phyloP scores from a whole-genome alignment of 805 yeast species.

The Hermanozyma aechmeae region DNA sequence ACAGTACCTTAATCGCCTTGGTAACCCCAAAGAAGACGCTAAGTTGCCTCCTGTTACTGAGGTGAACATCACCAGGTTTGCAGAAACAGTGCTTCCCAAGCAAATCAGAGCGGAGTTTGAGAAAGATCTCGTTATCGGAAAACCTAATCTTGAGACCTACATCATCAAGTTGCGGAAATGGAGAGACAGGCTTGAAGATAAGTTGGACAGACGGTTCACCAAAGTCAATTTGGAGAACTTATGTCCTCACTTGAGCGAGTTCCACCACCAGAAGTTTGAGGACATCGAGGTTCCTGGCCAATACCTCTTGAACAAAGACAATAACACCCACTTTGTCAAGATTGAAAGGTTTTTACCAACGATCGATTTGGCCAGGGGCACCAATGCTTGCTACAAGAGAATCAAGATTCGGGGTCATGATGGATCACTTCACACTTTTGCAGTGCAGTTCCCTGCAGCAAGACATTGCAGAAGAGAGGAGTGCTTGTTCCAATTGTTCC shows the following conservation, averaged over 20 bases:
- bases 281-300: conserved; percentile 98
- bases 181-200: conserved; percentile 89
- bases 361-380: conserved; percentile 80
- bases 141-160: conserved; percentile 84
- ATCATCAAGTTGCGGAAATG: conserved; percentile 77
- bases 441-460: conserved; percentile 96
- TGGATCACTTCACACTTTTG: conserved; percentile 85
- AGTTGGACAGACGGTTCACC: conserved; percentile 75
- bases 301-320: conserved; percentile 80
- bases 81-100: conserved; percentile 86
- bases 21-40: conserved; percentile 82
- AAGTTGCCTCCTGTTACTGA: conserved; percentile 87
- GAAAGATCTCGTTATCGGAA: conserved; percentile 76
- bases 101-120: conserved; percentile 86
- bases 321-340: conserved; percentile 82
- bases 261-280: conserved; percentile 97
- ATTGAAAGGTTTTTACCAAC: conserved; percentile 88
- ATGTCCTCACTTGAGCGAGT: conserved; percentile 92
- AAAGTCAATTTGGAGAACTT: conserved; percentile 78
- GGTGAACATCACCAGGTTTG: conserved; percentile 77
- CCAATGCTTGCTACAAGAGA: conserved; percentile 83
- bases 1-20: conserved; percentile 76
- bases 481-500: conserved; percentile 81
- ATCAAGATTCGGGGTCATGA: conserved; percentile 88
- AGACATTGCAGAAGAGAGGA: conserved; percentile 97